phyloP scores from a whole-genome alignment of 2,329 filamentous ascomycete genomes.

The Clathrospora elynae region DNA sequence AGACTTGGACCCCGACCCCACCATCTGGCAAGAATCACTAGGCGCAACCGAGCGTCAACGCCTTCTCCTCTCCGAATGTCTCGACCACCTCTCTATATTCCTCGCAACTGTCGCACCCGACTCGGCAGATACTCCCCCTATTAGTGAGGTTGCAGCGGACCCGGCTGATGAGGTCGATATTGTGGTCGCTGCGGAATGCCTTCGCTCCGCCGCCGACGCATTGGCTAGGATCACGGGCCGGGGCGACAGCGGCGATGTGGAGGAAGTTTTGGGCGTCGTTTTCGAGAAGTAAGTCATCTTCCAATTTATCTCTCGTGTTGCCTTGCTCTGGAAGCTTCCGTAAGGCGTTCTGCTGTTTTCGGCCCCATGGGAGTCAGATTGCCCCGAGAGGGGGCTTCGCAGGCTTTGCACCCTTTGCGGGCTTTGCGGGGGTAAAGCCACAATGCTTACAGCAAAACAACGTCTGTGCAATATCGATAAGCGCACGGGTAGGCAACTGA shows the following conservation, averaged over 20 bases:
- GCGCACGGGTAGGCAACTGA: conserved; percentile 5
- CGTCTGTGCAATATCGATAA: conserved; percentile 9
- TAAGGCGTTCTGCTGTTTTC: conserved; percentile 6
- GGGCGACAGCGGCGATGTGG: conserved; percentile 85
- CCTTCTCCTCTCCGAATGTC: conserved; percentile 76
- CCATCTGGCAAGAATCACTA: conserved; percentile 79
- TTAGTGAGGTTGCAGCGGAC: background rate
- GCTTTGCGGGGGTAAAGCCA: conserved; percentile 21
- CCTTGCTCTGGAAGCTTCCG: conserved; percentile 6
- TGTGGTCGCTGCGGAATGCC: conserved; percentile 85
- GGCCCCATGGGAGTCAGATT: conserved; percentile 11
- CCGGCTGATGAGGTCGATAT: conserved; percentile 69
- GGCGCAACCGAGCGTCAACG: conserved; percentile 91
- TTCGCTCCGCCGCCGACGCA: conserved; percentile 61
- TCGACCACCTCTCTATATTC: conserved; percentile 74
- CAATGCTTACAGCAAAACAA: conserved; percentile 25
- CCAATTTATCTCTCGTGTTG: conserved; percentile 4
- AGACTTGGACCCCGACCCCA: conserved; percentile 59
- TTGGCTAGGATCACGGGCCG: conserved; percentile 82
- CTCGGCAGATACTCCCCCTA: conserved; percentile 8
- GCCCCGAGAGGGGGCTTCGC: conserved; percentile 8
- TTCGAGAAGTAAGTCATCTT: conserved; percentile 82
- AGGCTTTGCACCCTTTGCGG: conserved; percentile 4
- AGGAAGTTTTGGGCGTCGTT: conserved; percentile 93
- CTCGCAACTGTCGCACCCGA: conserved; percentile 59